These are phyloP conservation scores for Neoboletus brunneissimus DNA, from an alignment of 768 basidiomycete species.

Conservation along the genomic window DNA sequence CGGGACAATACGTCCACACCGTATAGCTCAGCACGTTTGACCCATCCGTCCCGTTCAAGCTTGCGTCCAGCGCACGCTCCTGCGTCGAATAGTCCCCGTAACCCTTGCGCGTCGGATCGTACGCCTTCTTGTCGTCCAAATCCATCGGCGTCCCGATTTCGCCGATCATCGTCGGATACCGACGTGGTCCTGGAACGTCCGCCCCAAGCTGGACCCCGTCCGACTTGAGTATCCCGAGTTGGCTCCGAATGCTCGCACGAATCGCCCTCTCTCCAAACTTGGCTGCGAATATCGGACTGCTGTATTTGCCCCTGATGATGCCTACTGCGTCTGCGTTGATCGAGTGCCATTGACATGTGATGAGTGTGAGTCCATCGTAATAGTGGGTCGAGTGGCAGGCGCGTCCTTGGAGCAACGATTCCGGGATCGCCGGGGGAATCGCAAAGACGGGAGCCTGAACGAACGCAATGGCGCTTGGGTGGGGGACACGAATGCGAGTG, in stretches of 20 bases:
- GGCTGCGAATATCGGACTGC: slow-evolving; percentile 62
- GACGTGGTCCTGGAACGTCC: slow-evolving; percentile 3
- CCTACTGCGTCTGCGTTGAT: slow-evolving; percentile 96
- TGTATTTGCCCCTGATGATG: slow-evolving; percentile 81
- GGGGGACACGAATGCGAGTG: slow-evolving; percentile 56
- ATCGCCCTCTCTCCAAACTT: slow-evolving; percentile 84
- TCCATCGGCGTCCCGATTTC: slow-evolving; percentile 96
- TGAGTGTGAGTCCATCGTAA: slow-evolving; percentile 91
- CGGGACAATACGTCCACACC: slow-evolving; percentile 85
- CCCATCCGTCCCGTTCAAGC: slow-evolving; percentile 76
- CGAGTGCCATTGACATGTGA: slow-evolving; percentile 93
- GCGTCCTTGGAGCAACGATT: slow-evolving; percentile 59
- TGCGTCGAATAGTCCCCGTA: slow-evolving; percentile 79
- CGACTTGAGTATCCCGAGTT: slow-evolving; percentile 73
- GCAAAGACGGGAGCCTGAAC: slow-evolving; percentile 91
- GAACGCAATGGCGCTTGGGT: slow-evolving; percentile 86
- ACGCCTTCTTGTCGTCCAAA: slow-evolving; percentile 84
- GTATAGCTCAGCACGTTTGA: slow-evolving; percentile 74
- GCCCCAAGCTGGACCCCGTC: slow-evolving; percentile 66
- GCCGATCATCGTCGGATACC: slow-evolving; percentile 87
- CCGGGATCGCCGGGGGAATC: slow-evolving; percentile 60
- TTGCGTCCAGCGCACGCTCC: slow-evolving; percentile 85
- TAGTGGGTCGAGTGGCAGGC: slow-evolving; percentile 81
- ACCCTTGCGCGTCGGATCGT: slow-evolving; percentile 45
- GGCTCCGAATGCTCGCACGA: slow-evolving; percentile 74